These are phyloP conservation scores for Theobroma cacao DNA, from an alignment of 345 rosid genomes.

Conservation along the genomic window DNA sequence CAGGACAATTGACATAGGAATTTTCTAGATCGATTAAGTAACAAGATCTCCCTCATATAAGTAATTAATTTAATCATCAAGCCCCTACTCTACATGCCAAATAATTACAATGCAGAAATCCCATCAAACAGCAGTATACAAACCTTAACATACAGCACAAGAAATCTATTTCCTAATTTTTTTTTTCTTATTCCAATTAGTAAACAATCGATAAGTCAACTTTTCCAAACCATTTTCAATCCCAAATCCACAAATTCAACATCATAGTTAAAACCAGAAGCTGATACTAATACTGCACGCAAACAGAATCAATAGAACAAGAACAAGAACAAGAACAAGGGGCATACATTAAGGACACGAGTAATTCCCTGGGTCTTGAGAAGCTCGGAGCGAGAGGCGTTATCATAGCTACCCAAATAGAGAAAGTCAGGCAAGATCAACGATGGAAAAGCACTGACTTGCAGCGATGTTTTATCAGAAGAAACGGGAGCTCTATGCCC, in stretches of 20 bases:
- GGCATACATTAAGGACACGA: conserved; percentile 84
- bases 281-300: not conserved
- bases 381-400: conserved; percentile 97
- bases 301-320: not conserved
- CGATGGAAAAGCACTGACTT: conserved; percentile 84
- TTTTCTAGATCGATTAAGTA: not conserved
- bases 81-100: not conserved
- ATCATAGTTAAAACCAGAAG: not conserved
- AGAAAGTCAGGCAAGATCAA: conserved; percentile 93
- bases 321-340: not conserved
- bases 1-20: not conserved
- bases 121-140: not conserved
- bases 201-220: not conserved
- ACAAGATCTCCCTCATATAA: not conserved
- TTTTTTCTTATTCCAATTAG: no score
- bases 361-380: conserved; percentile 88
- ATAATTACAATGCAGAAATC: not conserved
- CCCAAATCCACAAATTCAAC: not conserved
- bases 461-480: conserved; percentile 44
- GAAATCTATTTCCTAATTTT: not conserved
- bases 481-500: conserved; percentile 73
- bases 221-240: not conserved
- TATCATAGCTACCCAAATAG: conserved; percentile 89
- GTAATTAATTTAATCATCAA: not conserved
- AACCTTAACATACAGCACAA: not conserved